Conservation (phyloP, 1,284 basidiomycete species). For the Volvariella surrecta region DNA sequence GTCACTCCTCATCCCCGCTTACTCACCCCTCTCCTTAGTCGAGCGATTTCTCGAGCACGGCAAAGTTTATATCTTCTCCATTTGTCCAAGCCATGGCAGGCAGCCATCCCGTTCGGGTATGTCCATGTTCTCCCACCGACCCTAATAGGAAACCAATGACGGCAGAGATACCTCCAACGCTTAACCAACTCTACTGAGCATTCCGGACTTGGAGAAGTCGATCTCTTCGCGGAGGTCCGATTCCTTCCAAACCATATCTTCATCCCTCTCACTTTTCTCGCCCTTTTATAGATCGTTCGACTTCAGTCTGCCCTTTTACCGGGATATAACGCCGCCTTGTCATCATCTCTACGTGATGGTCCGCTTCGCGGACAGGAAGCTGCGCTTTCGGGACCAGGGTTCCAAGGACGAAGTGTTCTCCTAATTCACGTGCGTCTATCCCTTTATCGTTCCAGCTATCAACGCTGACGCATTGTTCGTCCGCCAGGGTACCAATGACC, state of each 20-base stretch:
- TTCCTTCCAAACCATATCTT: neutral
- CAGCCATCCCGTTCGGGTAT: too few species aligned
- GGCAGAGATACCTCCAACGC: slow-evolving; percentile 45
- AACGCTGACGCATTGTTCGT: neutral
- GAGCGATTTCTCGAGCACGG: slow-evolving; percentile 56
- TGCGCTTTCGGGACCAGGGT: slow-evolving; percentile 42
- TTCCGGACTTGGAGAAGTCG: slow-evolving; percentile 7
- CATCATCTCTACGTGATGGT: slow-evolving; percentile 66
- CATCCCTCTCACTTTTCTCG: neutral
- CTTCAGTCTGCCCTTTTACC: slow-evolving; percentile 66
- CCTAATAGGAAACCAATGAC: slow-evolving; percentile 3
- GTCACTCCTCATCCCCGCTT: neutral
- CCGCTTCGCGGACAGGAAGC: slow-evolving; percentile 51
- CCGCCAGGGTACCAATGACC: slow-evolving; percentile 56
- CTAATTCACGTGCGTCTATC: slow-evolving; percentile 5
- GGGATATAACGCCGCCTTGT: slow-evolving; percentile 63
- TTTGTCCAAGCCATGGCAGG: slow-evolving; percentile 54
- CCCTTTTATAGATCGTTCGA: slow-evolving; percentile 41
- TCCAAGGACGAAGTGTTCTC: slow-evolving; percentile 15
- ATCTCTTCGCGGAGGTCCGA: slow-evolving; percentile 25
- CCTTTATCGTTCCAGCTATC: neutral
- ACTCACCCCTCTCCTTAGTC: slow-evolving; percentile 32
- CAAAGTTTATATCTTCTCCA: slow-evolving; percentile 67
- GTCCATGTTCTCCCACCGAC: slow-evolving; percentile 15
- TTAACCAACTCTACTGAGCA: slow-evolving; percentile 24